Base-by-base conservation (phyloP, 2,329 filamentous ascomycete species). In the Biscogniauxia sp. region DNA sequence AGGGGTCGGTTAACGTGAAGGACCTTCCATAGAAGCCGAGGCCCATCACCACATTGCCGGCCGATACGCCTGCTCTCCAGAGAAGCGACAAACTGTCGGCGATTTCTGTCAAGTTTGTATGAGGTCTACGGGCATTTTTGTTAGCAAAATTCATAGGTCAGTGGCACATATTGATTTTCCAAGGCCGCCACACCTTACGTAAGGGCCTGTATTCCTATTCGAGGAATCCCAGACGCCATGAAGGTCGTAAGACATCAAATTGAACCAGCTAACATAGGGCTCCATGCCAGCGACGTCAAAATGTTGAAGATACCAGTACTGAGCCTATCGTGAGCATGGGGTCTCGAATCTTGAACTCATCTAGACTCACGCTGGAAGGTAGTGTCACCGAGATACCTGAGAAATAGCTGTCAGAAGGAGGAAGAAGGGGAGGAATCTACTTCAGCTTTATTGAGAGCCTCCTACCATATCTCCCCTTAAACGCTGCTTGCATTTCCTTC, bases 71-170 rank as follows among this genome's bases (percentile, higher is more conserved):
- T 28, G 74, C 76, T 2, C 78, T 71, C 79, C 81, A 83, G 4
- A 84, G 67, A 0, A 83, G 75, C 3, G 81, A 74, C 0, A 80
- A 54, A 0, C 73, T 72, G 0, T 64, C 26, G 5, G 77, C 69
- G 19, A 82, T 82, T 66, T 83, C 79, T 1, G 79, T 80, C 0
- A 82, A 57, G 62, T 83, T 81, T 0, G 80, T 80, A 61, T 83
- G 80, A 0, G 69, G 69, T 3, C 72, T n/a, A n/a, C n/a, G n/a
- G n/a, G n/a, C n/a, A n/a, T n/a, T n/a, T n/a, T n/a, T n/a, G n/a
- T n/a, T n/a, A n/a, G n/a, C n/a, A n/a, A n/a, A n/a, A n/a, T n/a
- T n/a, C n/a, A n/a, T n/a, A n/a, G 66, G 5, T 80, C 70, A n/a
- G 69, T 63, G 1, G 63, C 26, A 0, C 77, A 76, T 15, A 73